phyloP scores from a whole-genome alignment of 805 yeast species.

The Candida verbasci region DNA sequence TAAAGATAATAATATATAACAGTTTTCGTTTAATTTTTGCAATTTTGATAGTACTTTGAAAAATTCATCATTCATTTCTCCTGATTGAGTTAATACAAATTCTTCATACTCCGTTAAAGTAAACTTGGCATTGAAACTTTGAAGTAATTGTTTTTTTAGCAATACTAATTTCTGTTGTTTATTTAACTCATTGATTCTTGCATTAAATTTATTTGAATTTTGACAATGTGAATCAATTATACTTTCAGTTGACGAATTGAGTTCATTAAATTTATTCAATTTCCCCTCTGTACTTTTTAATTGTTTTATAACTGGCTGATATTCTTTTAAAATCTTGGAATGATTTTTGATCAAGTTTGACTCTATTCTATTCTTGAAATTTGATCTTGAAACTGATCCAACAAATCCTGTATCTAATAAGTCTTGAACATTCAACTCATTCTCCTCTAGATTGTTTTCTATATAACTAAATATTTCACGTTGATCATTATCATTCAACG shows the following conservation, averaged over 20 bases:
- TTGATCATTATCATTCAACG: conserved; percentile 35
- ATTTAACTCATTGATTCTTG: conserved; percentile 22
- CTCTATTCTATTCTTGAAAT: conserved; percentile 58
- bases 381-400: conserved; percentile 60
- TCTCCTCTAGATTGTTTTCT: conserved; percentile 25
- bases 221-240: conserved; percentile 27
- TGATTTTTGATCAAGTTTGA: conserved; percentile 56
- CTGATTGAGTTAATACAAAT: conserved; percentile 47
- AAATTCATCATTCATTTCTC: conserved; percentile 49
- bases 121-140: conserved; percentile 55
- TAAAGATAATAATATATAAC: conserved; percentile 66
- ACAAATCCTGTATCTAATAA: conserved; percentile 45
- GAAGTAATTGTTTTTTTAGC: conserved; percentile 50
- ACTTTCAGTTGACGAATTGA: conserved; percentile 33
- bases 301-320: conserved; percentile 24
- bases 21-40: conserved; percentile 58
- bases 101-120: conserved; percentile 71
- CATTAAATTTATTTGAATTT: conserved; percentile 18
- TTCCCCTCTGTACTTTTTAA: conserved; percentile 18
- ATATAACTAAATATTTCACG: conserved; percentile 29
- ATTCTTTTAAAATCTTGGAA: conserved; percentile 28
- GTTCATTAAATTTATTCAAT: conserved; percentile 16
- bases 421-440: conserved; percentile 18
- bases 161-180: conserved; percentile 27
- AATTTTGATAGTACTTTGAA: conserved; percentile 59